A percentile compares a stretch with the other conserved stretches of the same genome.
Conservation (phyloP, 305 asterid species). For the Withania somnifera region DNA sequence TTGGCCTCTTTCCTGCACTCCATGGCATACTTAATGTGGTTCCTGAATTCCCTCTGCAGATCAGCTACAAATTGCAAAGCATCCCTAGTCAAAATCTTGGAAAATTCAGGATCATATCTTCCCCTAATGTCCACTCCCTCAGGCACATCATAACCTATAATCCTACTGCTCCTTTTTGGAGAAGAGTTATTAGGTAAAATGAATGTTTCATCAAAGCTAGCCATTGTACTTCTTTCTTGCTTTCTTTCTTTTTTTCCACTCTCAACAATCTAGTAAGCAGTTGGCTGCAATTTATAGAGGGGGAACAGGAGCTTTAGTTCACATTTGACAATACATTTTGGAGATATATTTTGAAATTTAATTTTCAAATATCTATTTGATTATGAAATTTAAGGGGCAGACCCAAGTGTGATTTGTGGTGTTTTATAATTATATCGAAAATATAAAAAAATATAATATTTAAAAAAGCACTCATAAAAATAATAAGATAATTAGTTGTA, state of each 20-base stretch:
- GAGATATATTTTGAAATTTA: too few relatives aligned
- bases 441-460: too few relatives aligned
- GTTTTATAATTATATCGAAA: too few relatives aligned
- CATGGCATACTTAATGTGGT: conserved; percentile 56
- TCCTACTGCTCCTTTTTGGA: not conserved
- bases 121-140: conserved; percentile 81
- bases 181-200: conserved; percentile 3
- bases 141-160: conserved; percentile 53
- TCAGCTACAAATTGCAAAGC: conserved; percentile 64
- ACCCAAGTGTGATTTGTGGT: too few relatives aligned
- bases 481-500: too few relatives aligned
- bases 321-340: too few relatives aligned
- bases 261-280: not conserved
- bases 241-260: not conserved
- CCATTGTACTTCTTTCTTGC: conserved; percentile 32
- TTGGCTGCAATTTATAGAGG: not conserved
- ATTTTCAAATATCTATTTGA: too few relatives aligned
- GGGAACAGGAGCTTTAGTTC: not conserved
- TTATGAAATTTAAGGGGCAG: too few relatives aligned
- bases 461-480: too few relatives aligned
- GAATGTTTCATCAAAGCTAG: conserved; percentile 42
- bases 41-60: conserved; percentile 63
- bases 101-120: conserved; percentile 55
- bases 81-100: conserved; percentile 41
- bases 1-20: conserved; percentile 64